Conservation (phyloP, 1,284 basidiomycete genomes). For the Violaceomyces palustris region DNA sequence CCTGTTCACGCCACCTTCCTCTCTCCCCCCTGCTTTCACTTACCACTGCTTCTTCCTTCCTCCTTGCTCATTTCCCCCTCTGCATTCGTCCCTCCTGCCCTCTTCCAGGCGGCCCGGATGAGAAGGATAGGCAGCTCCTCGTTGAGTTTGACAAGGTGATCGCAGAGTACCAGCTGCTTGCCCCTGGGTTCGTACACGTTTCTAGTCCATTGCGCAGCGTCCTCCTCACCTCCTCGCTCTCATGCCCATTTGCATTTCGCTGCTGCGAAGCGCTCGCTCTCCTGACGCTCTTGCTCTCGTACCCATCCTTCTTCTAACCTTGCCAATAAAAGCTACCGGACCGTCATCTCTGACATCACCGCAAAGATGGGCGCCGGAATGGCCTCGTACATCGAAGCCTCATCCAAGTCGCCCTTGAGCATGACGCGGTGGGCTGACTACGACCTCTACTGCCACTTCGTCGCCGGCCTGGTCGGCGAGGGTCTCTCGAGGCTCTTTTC, state of each 20-base stretch:
- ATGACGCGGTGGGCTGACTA: conserved; percentile 63
- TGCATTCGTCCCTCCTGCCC: no score
- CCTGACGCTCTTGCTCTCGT: not conserved
- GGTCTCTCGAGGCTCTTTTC: conserved; percentile 86
- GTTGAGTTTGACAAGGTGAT: conserved; percentile 80
- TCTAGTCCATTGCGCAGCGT: no score
- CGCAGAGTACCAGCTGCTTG: conserved; percentile 66
- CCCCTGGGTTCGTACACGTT: no score
- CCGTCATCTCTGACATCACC: conserved; percentile 70
- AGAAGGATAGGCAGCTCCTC: conserved; percentile 83
- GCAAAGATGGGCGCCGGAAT: conserved; percentile 80
- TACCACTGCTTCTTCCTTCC: not conserved
- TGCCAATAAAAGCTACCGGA: conserved; percentile 69
- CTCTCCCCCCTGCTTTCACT: no score
- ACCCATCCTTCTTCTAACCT: no score
- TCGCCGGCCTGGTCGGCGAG: conserved; percentile 95
- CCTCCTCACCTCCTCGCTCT: no score
- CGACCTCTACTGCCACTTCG: conserved; percentile 97
- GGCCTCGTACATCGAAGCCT: conserved; percentile 69
- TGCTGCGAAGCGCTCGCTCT: not conserved
- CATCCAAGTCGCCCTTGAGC: conserved; percentile 26
- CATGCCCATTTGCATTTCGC: no score
- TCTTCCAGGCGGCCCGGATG: conserved; percentile 76
- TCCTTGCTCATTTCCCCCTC: no score
- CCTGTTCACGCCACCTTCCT: no score